Percentiles rank a stretch among this genome's conserved stretches.
phyloP scores from a whole-genome alignment of 2,329 filamentous ascomycete species.

The Beauveria caledonica region DNA sequence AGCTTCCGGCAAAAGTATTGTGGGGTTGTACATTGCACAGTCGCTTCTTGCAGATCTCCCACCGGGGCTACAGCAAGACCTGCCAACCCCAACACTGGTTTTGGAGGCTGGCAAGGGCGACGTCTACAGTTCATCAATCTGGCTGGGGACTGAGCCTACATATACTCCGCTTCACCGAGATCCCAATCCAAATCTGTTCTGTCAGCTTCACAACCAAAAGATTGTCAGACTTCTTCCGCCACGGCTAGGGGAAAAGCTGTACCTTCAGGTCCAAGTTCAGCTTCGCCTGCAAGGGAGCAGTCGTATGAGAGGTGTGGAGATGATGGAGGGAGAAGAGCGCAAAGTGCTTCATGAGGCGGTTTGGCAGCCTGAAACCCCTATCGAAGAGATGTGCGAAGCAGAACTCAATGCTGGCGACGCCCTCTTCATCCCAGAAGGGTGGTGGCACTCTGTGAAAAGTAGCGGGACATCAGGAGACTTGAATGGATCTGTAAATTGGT shows the following conservation, averaged over 20 bases:
- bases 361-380: slow-evolving; percentile 44
- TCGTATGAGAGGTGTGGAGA: slow-evolving; percentile 67
- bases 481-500: slow-evolving; percentile 38
- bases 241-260: slow-evolving; percentile 53
- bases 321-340: slow-evolving; percentile 80
- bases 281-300: slow-evolving; percentile 33
- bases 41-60: slow-evolving; percentile 65
- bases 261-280: slow-evolving; percentile 39
- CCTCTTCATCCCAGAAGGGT: slow-evolving; percentile 34
- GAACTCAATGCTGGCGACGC: slow-evolving; percentile 45
- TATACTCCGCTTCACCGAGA: slow-evolving; percentile 88
- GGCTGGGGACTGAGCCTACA: slow-evolving; percentile 80
- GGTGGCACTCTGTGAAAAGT: slow-evolving; percentile 40
- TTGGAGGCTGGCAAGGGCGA: slow-evolving; percentile 62
- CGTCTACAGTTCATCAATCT: slow-evolving; percentile 79
- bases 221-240: slow-evolving; percentile 64
- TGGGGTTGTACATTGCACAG: slow-evolving; percentile 78
- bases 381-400: slow-evolving; percentile 39
- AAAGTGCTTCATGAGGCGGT: slow-evolving; percentile 57
- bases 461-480: slow-evolving; percentile 24
- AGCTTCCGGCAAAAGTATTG: slow-evolving; percentile 15
- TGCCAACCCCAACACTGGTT: slow-evolving; percentile 61
- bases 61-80: slow-evolving; percentile 47
- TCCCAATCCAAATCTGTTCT: slow-evolving; percentile 88
- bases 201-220: slow-evolving; percentile 71